These are phyloP conservation scores for Oryza meyeriana DNA, from an alignment of 176 grass and related monocot genomes.

Conservation along the genomic window DNA sequence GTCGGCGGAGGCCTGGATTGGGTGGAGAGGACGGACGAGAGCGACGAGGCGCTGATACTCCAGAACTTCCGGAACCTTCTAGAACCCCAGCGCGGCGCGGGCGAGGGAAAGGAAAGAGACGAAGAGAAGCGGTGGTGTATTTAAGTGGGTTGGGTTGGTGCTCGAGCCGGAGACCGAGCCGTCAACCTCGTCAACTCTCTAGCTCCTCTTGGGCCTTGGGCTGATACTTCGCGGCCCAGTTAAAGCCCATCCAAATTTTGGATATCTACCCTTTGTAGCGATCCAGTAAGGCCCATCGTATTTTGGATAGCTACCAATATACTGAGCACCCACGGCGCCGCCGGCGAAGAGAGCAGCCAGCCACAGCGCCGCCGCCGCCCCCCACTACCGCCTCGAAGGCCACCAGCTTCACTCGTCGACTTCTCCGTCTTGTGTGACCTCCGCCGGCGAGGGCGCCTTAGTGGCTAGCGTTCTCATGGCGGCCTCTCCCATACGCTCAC, in stretches of 20 bases:
- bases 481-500: neutral
- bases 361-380: neutral
- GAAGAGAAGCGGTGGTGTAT: neutral
- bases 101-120: neutral
- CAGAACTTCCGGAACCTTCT: neutral
- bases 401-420: neutral
- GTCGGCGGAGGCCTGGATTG: neutral
- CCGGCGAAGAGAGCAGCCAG: neutral
- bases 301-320: too few species aligned
- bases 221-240: too few species aligned
- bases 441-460: neutral
- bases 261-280: too few species aligned
- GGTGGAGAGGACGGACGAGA: neutral
- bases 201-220: too few species aligned
- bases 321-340: neutral
- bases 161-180: neutral
- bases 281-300: too few species aligned
- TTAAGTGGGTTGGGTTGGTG: neutral
- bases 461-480: neutral
- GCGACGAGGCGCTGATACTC: neutral
- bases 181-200: neutral
- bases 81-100: neutral
- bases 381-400: too few species aligned
- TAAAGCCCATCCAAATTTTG: too few species aligned
- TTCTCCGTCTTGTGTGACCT: neutral